Evolutionary conservation across 441 rosid genomes (phyloP).

Genomic region (California macrophylla): DNA sequence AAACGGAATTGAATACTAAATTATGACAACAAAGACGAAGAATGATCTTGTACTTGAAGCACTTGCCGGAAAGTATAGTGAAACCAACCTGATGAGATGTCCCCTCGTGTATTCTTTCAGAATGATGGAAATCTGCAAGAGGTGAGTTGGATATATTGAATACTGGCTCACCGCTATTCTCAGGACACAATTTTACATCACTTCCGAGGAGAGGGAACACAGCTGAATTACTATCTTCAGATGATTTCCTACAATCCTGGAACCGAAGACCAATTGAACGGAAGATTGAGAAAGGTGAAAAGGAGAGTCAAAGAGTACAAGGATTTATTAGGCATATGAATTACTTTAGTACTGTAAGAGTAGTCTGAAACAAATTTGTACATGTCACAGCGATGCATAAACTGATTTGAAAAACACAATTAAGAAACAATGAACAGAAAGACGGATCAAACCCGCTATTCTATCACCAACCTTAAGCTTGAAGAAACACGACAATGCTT

Average conservation of each 20-base stretch:
- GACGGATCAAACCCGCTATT: slow-evolving; percentile 6
- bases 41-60: not conserved
- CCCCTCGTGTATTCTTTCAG: slow-evolving; percentile 56
- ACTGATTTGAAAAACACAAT: not conserved
- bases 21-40: not conserved
- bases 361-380: not conserved
- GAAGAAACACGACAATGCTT: slow-evolving; percentile 77
- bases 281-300: not conserved
- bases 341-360: not conserved
- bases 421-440: not conserved
- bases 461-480: slow-evolving; percentile 57
- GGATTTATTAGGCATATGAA: not conserved
- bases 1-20: not conserved
- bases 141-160: slow-evolving; percentile 56
- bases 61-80: not conserved
- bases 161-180: slow-evolving; percentile 31
- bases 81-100: slow-evolving; percentile 47
- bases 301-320: slow-evolving; percentile 1
- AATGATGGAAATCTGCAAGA: slow-evolving; percentile 61
- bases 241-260: slow-evolving; percentile 49
- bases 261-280: slow-evolving; percentile 17
- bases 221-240: slow-evolving; percentile 31
- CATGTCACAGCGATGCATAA: not conserved
- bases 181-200: slow-evolving; percentile 45
- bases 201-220: slow-evolving; percentile 31